These are phyloP conservation scores for Barbarea vulgaris DNA, from an alignment of 345 rosid genomes.

Conservation along the genomic window DNA sequence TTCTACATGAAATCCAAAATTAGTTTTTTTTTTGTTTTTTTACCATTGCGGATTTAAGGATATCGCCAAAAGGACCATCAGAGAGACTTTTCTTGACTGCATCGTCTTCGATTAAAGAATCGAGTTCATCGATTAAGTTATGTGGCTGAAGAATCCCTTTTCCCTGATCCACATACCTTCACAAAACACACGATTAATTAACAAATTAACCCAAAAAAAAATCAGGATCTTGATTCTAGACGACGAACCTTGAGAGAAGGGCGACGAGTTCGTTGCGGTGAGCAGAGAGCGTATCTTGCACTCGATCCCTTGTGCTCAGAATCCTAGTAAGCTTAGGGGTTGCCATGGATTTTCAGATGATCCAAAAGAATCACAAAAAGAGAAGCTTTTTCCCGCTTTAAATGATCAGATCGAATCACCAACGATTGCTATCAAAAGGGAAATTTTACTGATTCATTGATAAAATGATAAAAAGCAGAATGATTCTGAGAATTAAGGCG, in stretches of 20 bases:
- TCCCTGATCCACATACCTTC: conserved; percentile 91
- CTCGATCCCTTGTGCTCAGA: conserved; percentile 85
- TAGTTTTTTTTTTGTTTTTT: background rate
- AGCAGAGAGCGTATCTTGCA: conserved; percentile 81
- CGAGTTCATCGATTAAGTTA: conserved; percentile 81
- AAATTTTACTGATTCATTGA: background rate
- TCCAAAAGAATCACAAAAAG: background rate
- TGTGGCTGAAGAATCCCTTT: conserved; percentile 92
- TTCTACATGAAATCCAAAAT: background rate
- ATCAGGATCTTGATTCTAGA: background rate
- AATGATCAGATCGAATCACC: conserved; percentile 12
- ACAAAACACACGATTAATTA: conserved; percentile 5
- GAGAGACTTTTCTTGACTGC: conserved; percentile 50
- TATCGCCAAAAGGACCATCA: conserved; percentile 75
- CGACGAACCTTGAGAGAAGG: conserved; percentile 81
- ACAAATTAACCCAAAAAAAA: background rate
- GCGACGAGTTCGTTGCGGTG: conserved; percentile 92
- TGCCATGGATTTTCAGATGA: conserved; percentile 52
- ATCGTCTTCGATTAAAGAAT: conserved; percentile 59
- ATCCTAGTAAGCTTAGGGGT: conserved; percentile 54
- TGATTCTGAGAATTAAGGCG: background rate
- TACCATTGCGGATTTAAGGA: conserved; percentile 79
- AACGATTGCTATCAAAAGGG: background rate
- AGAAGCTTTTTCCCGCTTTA: background rate
- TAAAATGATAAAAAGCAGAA: background rate